Evolutionary conservation across 2,329 filamentous ascomycete species (phyloP), one percentile per base, ranked within the genome.

Genomic region (Fusarium tuaranense): DNA sequence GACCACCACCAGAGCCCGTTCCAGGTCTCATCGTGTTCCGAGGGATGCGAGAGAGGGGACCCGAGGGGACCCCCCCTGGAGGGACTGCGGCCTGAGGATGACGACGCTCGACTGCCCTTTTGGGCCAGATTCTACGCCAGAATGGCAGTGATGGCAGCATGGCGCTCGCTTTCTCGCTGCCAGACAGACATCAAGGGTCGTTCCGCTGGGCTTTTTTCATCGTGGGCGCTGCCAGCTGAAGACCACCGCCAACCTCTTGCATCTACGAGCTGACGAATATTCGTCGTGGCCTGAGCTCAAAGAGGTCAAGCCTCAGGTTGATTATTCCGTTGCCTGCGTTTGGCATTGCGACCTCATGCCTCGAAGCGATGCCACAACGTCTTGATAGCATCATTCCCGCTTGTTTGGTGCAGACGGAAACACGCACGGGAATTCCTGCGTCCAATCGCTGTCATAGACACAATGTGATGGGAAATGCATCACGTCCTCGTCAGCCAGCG

Each of bases 91-190:
- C 76, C 76, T 79, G 70, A 74, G 78, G 78, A 79, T 80, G 79
- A 80, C 79, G 79, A 80, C 79, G 79, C 78, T 75, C 69, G 71
- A 69, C 70, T 75, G 62, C 77, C 76, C 66, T 46, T 78, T 79
- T 76, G 63, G 73, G 77, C 65, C 69, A 71, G 46, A 61, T 39
- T 72, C 53, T 53, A 64, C 67, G 51, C 69, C 72, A 68, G 51
- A 70, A 67, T 66, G 71, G 71, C 69, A 75, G 72, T 69, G 72
- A 70, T 76, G 66, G 75, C 63, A 70, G 63, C 70, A 69, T 64
- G 61, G 65, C 59, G 65, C 66, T 38, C 30, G 18, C 22, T 34
- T 27, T 27, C 59, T 60, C 30, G 65, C n/a, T 46, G 25, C n/a
- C 18, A 27, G 39, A 8, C 41, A 53, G 22, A 66, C 57, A 70